Evolutionary conservation across 768 basidiomycete species (phyloP), one percentile per base, ranked within the genome.

Genomic region (Cyclocybe aegerita): DNA sequence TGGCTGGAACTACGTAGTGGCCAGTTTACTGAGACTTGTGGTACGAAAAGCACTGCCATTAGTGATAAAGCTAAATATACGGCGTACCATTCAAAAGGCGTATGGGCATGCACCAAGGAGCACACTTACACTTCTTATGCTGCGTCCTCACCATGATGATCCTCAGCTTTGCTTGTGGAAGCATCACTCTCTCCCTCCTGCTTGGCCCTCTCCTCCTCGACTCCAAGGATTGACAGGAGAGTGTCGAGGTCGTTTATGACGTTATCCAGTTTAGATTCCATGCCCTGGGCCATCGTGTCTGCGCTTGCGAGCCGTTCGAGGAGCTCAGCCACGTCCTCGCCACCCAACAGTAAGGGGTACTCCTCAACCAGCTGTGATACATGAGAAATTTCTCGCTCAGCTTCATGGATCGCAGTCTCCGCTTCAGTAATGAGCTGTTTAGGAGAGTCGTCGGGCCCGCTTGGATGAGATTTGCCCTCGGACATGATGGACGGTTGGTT

Each of bases 231-330:
- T 4, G 66, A 65, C 11, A 90, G 61, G 7, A 90, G 65, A 9
- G 55, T 57, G 60, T 89, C 85, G 51, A 90, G 66, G 44, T 79
- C 79, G 39, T 62, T 75, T 46, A 91, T 66, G 32, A 91, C 68
- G 14, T 62, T 72, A 60, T 91, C 86, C 37, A 91, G 67, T 55
- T 77, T 79, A 49, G 63, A 62, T 60, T 90, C 89, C 40, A 91
- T 74, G 2, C 75, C 82, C 31, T 70, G 62, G 3, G 87, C 88
- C 55, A 89, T 60, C 31, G 73, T 74, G 54, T 83, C 75, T 4
- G 86, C 86, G 12, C 64, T 62, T 30, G 86, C 80, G 37, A 91
- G 67, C 38, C 71, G 75, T 39, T 68, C 67, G 39, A 89, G 67
- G 37, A 89, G 63, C 62, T 83, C 80, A 10, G 64, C 64, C 43